A percentile compares a stretch with the other conserved stretches of the same genome.
Evolutionary conservation across 192 early-diverging fungal genomes (phyloP).

Genomic region (Phycomyces blakesleeanus): DNA sequence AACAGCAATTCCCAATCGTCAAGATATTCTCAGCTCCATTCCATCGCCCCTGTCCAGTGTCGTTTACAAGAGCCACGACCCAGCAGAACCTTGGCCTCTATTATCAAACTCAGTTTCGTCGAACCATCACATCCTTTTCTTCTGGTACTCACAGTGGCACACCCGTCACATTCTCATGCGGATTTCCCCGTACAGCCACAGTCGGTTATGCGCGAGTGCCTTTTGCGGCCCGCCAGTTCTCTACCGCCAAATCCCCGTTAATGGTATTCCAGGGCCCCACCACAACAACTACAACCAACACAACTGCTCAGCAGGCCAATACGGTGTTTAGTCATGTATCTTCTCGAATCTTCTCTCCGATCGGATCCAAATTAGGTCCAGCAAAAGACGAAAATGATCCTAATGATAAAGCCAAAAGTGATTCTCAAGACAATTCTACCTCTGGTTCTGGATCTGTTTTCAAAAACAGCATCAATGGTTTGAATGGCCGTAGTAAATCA

Average conservation of each 20-base stretch:
- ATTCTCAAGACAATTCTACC: no score
- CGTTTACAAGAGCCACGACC: background rate
- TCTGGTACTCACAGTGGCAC: background rate
- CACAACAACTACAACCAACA: no score
- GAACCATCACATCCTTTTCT: background rate
- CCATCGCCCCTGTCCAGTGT: background rate
- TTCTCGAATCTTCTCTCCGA: slow-evolving; percentile 25
- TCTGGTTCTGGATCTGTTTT: no score
- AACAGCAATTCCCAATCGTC: slow-evolving; percentile 15
- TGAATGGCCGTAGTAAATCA: no score
- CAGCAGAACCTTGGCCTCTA: no score
- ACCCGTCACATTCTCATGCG: slow-evolving; percentile 8
- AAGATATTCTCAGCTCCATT: slow-evolving; percentile 7
- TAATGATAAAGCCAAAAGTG: no score
- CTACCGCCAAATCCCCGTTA: slow-evolving; percentile 5
- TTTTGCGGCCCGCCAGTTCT: slow-evolving; percentile 7
- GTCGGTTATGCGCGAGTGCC: background rate
- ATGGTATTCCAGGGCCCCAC: slow-evolving; percentile 8
- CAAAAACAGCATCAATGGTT: no score
- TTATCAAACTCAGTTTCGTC: slow-evolving; percentile 6
- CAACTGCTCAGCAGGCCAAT: no score
- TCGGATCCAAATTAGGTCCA: background rate
- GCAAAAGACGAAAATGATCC: no score
- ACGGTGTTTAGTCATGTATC: slow-evolving; percentile 19
- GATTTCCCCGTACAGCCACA: slow-evolving; percentile 13